Conservation (phyloP, 1,139 yeast species). For the Geotrichum histeridarum region DNA sequence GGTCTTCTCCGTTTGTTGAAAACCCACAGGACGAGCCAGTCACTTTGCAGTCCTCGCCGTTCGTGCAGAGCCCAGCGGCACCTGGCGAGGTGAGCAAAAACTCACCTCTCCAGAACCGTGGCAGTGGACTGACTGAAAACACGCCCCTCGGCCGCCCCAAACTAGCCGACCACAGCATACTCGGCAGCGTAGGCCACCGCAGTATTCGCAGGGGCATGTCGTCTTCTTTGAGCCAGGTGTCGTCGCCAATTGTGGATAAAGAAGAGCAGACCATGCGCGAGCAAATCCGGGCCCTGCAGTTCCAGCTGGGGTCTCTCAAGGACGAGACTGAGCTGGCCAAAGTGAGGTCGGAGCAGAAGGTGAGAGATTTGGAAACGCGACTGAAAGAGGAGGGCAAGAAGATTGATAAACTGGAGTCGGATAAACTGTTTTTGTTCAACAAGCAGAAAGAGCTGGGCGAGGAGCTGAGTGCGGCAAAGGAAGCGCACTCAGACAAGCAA, state of each 20-base stretch:
- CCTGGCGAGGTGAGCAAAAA: too few relatives aligned
- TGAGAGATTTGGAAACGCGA: slow-evolving; percentile 33
- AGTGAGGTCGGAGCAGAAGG: slow-evolving; percentile 34
- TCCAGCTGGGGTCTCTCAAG: slow-evolving; percentile 33
- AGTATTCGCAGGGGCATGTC: not conserved
- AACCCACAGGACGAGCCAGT: slow-evolving; percentile 3
- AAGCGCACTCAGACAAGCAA: slow-evolving; percentile 28
- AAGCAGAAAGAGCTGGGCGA: slow-evolving; percentile 37
- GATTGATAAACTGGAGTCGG: slow-evolving; percentile 38
- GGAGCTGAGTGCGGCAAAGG: slow-evolving; percentile 34
- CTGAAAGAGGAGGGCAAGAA: slow-evolving; percentile 34
- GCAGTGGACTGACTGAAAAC: slow-evolving; percentile 1
- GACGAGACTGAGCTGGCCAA: slow-evolving; percentile 36
- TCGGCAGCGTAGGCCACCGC: not conserved
- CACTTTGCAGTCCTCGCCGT: slow-evolving; percentile 12
- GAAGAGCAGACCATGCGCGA: slow-evolving; percentile 19
- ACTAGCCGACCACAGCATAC: not conserved
- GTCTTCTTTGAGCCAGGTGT: not conserved
- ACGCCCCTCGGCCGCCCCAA: slow-evolving; percentile 4
- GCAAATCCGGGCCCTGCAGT: slow-evolving; percentile 32
- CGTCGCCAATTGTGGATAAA: slow-evolving; percentile 3
- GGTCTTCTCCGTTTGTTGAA: slow-evolving; percentile 13
- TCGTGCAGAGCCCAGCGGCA: slow-evolving; percentile 1
- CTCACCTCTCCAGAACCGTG: slow-evolving; percentile 2
- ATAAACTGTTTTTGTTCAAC: slow-evolving; percentile 43